These are phyloP conservation scores for Aciculoconidium aculeatum DNA, from an alignment of 805 yeast species.

Conservation along the genomic window DNA sequence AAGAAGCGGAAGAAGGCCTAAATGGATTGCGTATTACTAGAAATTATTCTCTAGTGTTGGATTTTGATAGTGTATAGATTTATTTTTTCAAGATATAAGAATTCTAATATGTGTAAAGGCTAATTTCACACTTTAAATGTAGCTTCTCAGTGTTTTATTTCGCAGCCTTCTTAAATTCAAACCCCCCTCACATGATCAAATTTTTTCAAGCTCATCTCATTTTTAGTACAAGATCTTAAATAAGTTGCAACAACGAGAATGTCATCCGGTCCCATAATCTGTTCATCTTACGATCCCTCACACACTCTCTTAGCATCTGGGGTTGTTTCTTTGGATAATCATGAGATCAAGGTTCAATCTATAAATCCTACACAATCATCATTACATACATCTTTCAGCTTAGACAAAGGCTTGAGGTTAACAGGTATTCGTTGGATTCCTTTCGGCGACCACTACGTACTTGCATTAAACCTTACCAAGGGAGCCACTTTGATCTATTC, in stretches of 20 bases:
- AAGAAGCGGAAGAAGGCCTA: conserved; percentile 5
- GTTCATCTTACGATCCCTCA: conserved; percentile 54
- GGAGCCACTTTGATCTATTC: conserved; percentile 65
- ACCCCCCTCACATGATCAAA: no score
- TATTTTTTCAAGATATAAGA: no score
- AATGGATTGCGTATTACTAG: no score
- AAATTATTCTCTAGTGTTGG: no score
- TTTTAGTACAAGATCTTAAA: neutral
- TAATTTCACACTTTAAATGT: no score
- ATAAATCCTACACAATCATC: conserved; percentile 35
- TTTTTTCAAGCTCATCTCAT: conserved; percentile 7
- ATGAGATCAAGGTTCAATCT: conserved; percentile 60
- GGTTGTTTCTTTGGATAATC: conserved; percentile 63
- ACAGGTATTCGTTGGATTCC: conserved; percentile 52
- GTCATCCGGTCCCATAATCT: conserved; percentile 23
- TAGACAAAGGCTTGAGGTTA: conserved; percentile 47
- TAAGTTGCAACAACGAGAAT: neutral
- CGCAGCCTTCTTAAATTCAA: no score
- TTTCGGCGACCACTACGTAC: conserved; percentile 31
- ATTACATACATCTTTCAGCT: conserved; percentile 43
- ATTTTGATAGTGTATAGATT: no score
- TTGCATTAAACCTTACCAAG: conserved; percentile 59
- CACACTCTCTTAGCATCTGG: conserved; percentile 63
- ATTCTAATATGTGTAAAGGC: neutral
- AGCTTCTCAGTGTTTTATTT: neutral